Evolutionary conservation across 805 yeast genomes (phyloP).

Genomic region (Zygosaccharomyces kombuchaensis): DNA sequence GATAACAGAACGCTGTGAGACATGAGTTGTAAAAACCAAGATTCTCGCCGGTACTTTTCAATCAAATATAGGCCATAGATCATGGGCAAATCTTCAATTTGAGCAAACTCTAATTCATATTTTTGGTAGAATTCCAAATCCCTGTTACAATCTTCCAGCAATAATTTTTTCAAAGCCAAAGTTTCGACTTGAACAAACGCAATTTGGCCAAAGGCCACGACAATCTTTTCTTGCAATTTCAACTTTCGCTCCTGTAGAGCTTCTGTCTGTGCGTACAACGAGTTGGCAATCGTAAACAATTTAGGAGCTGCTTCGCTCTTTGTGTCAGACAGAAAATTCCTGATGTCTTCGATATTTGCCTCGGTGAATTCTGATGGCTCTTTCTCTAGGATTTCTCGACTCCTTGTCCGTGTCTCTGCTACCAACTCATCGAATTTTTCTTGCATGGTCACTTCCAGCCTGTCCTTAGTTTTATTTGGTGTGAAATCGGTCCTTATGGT

Average conservation of each 20-base stretch:
- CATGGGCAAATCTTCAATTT: constrained; percentile 62
- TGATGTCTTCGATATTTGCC: constrained; percentile 8
- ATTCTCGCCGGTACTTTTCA: constrained; percentile 54
- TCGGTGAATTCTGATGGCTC: constrained; percentile 14
- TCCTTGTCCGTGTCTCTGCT: constrained; percentile 13
- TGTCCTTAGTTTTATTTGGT: constrained; percentile 18
- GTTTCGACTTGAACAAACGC: constrained; percentile 39
- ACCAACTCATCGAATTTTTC: constrained; percentile 26
- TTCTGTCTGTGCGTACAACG: constrained; percentile 25
- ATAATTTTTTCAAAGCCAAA: constrained; percentile 31
- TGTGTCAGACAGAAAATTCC: constrained; percentile 3
- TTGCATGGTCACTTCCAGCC: constrained; percentile 25
- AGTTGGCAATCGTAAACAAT: constrained; percentile 27
- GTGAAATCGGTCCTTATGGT: constrained; percentile 10
- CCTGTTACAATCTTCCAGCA: constrained; percentile 34
- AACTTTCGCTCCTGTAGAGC: constrained; percentile 30
- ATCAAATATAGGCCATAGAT: constrained; percentile 65
- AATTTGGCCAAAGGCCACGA: constrained; percentile 30
- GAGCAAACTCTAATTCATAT: constrained; percentile 28
- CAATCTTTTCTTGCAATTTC: constrained; percentile 33
- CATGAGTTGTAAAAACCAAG: constrained; percentile 43
- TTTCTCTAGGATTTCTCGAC: constrained; percentile 19
- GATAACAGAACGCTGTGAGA: constrained; percentile 37
- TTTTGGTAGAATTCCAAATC: constrained; percentile 28
- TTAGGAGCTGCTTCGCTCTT: constrained; percentile 18